phyloP scores from a whole-genome alignment of 352 stramenopile species.

The Pythium rhizo-oryzae region DNA sequence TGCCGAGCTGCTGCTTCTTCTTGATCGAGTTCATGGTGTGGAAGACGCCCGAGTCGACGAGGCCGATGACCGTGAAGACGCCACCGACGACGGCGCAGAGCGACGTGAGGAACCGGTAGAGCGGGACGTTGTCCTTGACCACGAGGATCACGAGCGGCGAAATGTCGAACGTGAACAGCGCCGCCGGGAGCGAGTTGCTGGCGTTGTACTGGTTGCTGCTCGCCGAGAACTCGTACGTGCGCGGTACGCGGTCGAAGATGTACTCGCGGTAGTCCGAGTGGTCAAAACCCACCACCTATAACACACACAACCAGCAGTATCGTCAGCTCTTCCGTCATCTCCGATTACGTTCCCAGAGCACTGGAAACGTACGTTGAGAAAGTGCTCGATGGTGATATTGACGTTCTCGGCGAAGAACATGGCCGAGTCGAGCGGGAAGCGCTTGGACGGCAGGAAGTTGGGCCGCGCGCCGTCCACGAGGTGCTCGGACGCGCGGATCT shows the following conservation, averaged over 20 bases:
- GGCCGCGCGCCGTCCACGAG: slow-evolving; percentile 44
- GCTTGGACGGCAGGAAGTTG: slow-evolving; percentile 55
- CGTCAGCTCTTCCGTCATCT: too few species aligned
- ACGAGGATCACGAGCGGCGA: slow-evolving; percentile 78
- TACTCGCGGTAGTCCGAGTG: slow-evolving; percentile 57
- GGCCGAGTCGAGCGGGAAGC: slow-evolving; percentile 65
- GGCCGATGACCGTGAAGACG: slow-evolving; percentile 79
- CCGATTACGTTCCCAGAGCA: slow-evolving; percentile 38
- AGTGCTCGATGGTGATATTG: slow-evolving; percentile 84
- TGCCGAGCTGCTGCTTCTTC: slow-evolving; percentile 84
- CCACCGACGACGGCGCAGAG: slow-evolving; percentile 81
- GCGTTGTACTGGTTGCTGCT: slow-evolving; percentile 79
- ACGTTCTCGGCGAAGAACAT: slow-evolving; percentile 54
- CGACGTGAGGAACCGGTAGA: slow-evolving; percentile 86
- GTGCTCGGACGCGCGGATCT: slow-evolving; percentile 67
- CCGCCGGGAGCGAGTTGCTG: slow-evolving; percentile 55
- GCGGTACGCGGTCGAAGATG: slow-evolving; percentile 51
- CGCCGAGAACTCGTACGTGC: slow-evolving; percentile 79
- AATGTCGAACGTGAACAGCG: slow-evolving; percentile 83
- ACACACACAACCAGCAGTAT: not conserved
- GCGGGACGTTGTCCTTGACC: slow-evolving; percentile 62
- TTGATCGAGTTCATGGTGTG: slow-evolving; percentile 83
- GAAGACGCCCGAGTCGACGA: slow-evolving; percentile 82
- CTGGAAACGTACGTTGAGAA: slow-evolving; percentile 68
- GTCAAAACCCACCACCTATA: slow-evolving; percentile 78